A percentile compares a stretch with the other conserved stretches of the same genome.
phyloP scores from a whole-genome alignment of 1,284 basidiomycete species.

The Bjerkandera adusta region DNA sequence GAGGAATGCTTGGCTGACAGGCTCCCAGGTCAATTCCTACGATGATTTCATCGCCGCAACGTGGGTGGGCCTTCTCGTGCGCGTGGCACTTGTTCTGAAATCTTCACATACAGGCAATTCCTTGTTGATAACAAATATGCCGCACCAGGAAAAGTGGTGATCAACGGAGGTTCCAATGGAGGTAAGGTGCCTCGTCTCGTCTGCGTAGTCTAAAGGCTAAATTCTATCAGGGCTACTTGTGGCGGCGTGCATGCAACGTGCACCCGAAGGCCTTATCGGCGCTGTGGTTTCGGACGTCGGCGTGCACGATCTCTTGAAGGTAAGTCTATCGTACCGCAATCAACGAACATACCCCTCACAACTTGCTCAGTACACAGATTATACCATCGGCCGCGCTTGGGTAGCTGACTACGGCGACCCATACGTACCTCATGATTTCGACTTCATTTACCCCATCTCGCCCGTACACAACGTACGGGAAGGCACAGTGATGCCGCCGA shows the following conservation, averaged over 20 bases:
- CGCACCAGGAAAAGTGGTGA: constrained; percentile 69
- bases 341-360: too few species aligned
- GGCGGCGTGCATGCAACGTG: constrained; percentile 78
- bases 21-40: constrained; percentile 65
- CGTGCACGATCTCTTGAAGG: constrained; percentile 80
- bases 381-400: constrained; percentile 82
- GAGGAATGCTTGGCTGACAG: constrained; percentile 1
- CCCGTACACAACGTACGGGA: constrained; percentile 73
- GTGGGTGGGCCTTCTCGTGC: constrained; percentile 37
- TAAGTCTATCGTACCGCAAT: constrained; percentile 30
- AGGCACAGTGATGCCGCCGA: constrained; percentile 62
- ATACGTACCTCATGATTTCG: constrained; percentile 71
- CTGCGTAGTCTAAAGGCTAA: constrained; percentile 14
- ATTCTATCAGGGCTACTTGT: constrained; percentile 61
- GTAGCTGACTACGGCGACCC: constrained; percentile 82
- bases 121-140: constrained; percentile 73
- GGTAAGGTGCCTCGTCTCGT: constrained; percentile 39
- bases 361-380: constrained; percentile 77
- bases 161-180: constrained; percentile 80
- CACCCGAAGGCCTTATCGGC: constrained; percentile 75
- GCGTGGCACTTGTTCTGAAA: background rate
- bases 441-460: constrained; percentile 78
- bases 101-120: constrained; percentile 47
- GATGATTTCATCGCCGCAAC: constrained; percentile 81
- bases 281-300: constrained; percentile 82